These are phyloP conservation scores for Dianthus caryophyllus DNA, from an alignment of 148 eudicot species.

Conservation along the genomic window DNA sequence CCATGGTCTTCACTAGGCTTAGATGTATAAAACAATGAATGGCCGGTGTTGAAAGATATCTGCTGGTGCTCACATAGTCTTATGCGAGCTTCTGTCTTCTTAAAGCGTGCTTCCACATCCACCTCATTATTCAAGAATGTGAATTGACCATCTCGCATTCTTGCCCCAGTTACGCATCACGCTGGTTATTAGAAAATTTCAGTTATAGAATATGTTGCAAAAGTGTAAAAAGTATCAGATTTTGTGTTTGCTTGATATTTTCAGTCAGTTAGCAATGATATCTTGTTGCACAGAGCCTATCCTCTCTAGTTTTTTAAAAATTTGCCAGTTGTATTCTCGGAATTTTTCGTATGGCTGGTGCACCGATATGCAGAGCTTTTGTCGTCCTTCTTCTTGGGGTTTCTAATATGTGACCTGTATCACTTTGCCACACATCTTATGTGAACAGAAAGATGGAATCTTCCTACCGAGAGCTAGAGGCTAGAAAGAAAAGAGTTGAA, in stretches of 20 bases:
- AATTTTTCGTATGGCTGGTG: not conserved
- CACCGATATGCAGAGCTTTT: not conserved
- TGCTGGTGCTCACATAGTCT: too few species aligned
- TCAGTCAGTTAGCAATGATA: not conserved
- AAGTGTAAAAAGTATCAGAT: not conserved
- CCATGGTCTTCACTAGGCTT: too few species aligned
- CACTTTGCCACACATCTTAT: not conserved
- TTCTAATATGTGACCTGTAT: not conserved
- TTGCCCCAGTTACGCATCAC: too few species aligned
- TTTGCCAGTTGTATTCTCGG: not conserved
- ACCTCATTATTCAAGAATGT: not conserved
- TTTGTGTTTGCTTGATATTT: not conserved
- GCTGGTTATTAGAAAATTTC: not conserved
- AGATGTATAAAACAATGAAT: too few species aligned
- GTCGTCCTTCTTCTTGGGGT: not conserved
- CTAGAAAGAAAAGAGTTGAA: constrained; percentile 53
- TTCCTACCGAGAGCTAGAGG: constrained; percentile 75
- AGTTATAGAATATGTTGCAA: not conserved
- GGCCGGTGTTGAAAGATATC: too few species aligned
- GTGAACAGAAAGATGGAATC: constrained; percentile 51
- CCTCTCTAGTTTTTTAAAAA: not conserved
- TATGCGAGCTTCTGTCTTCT: too few species aligned
- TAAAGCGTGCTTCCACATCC: not conserved
- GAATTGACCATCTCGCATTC: not conserved
- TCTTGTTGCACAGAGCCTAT: not conserved